Conservation (phyloP, 768 basidiomycete genomes). For the Cytidiella melzeri region DNA sequence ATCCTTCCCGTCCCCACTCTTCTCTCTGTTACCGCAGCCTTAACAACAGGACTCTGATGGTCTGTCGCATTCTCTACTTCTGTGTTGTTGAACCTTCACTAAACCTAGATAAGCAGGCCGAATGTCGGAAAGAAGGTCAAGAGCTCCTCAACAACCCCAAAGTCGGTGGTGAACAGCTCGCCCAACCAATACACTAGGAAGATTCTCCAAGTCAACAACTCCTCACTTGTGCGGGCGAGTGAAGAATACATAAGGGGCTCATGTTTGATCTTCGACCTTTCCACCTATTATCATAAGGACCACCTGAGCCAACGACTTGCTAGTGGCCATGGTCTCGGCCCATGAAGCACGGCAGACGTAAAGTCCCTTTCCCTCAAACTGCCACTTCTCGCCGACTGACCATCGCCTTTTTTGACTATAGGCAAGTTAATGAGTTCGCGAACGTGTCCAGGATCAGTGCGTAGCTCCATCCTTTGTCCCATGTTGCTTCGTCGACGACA, state of each 20-base stretch:
- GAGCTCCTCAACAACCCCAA: neutral
- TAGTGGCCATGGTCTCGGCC: neutral
- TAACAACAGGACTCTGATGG: no score
- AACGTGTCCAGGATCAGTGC: neutral
- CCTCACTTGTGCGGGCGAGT: neutral
- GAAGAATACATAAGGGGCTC: neutral
- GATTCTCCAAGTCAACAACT: neutral
- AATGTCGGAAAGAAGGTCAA: neutral
- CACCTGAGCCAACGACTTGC: neutral
- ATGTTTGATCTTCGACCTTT: neutral
- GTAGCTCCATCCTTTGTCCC: neutral
- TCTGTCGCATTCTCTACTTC: no score
- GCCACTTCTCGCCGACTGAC: neutral
- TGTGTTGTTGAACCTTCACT: neutral
- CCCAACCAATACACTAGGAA: neutral
- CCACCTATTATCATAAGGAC: neutral
- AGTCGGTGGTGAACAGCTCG: neutral
- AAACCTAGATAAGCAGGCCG: neutral
- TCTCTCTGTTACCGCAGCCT: no score
- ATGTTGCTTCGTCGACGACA: neutral
- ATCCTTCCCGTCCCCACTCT: no score
- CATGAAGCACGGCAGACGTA: neutral
- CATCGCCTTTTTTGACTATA: no score
- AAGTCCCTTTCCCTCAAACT: neutral
- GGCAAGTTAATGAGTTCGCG: neutral